Evolutionary conservation across 371 early-diverging fungal genomes (phyloP).

Genomic region (Smittium mucronatum): DNA sequence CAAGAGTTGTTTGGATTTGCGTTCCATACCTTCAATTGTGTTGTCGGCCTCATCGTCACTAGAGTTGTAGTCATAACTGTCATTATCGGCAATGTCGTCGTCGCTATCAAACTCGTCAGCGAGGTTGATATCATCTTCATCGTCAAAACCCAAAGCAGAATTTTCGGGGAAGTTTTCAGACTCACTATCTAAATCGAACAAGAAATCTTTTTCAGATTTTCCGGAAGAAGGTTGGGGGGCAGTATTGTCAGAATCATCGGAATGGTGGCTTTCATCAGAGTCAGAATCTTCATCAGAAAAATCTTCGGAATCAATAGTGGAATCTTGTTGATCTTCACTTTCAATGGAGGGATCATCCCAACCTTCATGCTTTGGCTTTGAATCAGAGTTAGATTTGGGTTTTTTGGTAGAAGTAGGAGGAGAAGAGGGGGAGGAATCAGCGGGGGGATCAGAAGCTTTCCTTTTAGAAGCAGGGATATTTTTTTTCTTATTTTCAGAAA

Average conservation of each 20-base stretch:
- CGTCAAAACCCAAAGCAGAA: conserved; percentile 40
- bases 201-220: too few species aligned
- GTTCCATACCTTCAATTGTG: conserved; percentile 37
- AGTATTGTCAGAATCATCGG: conserved; percentile 26
- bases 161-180: conserved; percentile 38
- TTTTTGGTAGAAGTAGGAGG: too few species aligned
- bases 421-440: too few species aligned
- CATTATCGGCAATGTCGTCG: conserved; percentile 13
- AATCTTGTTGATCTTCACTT: conserved; percentile 30
- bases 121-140: conserved; percentile 28
- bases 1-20: conserved; percentile 54
- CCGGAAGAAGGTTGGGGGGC: too few species aligned
- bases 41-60: conserved; percentile 20
- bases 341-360: conserved; percentile 36
- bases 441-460: too few species aligned
- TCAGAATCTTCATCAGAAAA: conserved; percentile 27
- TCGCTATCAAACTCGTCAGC: conserved; percentile 15
- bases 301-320: conserved; percentile 18
- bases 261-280: conserved; percentile 29
- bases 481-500: too few species aligned
- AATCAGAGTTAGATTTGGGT: too few species aligned
- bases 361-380: too few species aligned
- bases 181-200: conserved; percentile 36
- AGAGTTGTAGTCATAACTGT: conserved; percentile 28
- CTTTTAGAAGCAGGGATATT: too few species aligned